These are phyloP conservation scores for Sorghum bicolor DNA, from an alignment of 176 grass and related monocot genomes.

Conservation along the genomic window DNA sequence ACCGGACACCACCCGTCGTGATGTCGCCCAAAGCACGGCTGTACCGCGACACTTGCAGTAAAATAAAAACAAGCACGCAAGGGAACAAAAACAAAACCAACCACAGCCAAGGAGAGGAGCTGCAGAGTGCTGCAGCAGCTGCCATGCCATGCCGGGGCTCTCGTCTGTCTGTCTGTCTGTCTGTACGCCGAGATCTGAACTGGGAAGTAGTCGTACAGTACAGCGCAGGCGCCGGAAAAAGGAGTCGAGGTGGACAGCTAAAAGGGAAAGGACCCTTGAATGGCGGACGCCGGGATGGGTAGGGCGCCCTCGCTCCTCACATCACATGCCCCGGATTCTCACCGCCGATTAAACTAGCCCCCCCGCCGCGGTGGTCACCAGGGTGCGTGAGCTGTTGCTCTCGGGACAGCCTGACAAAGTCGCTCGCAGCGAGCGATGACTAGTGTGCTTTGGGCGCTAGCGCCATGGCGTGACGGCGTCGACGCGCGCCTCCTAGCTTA, in stretches of 20 bases:
- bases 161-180: not conserved
- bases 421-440: slow-evolving; percentile 3
- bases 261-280: slow-evolving; percentile 36
- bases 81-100: not conserved
- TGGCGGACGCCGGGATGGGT: slow-evolving; percentile 19
- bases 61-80: not conserved
- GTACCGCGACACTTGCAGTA: not conserved
- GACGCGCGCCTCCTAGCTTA: slow-evolving; percentile 4
- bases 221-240: not conserved
- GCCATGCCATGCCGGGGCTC: not conserved
- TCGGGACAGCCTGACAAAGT: slow-evolving; percentile 33
- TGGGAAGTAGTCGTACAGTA: not conserved
- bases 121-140: not conserved
- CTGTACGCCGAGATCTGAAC: slow-evolving; percentile 18
- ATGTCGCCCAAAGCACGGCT: not conserved
- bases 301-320: slow-evolving; percentile 23
- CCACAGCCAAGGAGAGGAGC: not conserved
- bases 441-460: slow-evolving; percentile 36
- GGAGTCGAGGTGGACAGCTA: not conserved
- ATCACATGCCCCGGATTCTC: slow-evolving; percentile 47
- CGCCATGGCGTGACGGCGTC: slow-evolving; percentile 12
- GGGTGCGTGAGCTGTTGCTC: slow-evolving; percentile 43
- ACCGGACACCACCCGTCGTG: slow-evolving; percentile 9
- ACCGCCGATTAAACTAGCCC: not conserved
- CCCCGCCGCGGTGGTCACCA: slow-evolving; percentile 9